Percentiles rank a stretch among this genome's conserved stretches.
Conservation (phyloP, 495 filamentous ascomycete genomes). For the Diplogelasinospora grovesii region DNA sequence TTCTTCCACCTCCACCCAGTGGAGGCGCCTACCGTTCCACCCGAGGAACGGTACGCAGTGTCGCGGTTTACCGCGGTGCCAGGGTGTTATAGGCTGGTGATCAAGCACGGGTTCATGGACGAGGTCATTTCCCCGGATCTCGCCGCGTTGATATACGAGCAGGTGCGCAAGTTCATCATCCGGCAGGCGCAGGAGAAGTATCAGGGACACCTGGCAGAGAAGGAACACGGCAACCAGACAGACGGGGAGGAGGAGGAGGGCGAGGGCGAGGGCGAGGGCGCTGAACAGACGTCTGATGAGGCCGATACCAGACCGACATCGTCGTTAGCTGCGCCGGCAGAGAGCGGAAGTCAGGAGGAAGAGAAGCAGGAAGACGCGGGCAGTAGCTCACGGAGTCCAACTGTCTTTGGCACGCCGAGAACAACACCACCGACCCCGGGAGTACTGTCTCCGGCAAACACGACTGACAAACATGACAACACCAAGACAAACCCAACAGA, state of each 20-base stretch:
- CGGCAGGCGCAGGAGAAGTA: constrained; percentile 23
- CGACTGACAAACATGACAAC: not conserved
- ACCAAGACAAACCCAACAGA: constrained; percentile 5
- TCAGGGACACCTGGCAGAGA: constrained; percentile 1
- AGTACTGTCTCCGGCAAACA: not conserved
- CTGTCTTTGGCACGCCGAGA: too few species aligned
- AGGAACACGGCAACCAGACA: too few species aligned
- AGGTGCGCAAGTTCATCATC: constrained; percentile 49
- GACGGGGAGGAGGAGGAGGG: not conserved
- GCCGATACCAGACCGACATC: not conserved
- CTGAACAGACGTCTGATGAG: not conserved
- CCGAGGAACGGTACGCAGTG: constrained; percentile 35
- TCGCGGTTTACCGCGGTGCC: constrained; percentile 38
- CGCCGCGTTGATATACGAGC: constrained; percentile 50
- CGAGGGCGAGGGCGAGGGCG: constrained; percentile 3
- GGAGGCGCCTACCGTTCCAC: constrained; percentile 41
- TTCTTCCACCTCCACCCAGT: constrained; percentile 60
- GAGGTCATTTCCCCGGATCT: constrained; percentile 57
- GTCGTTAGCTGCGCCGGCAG: not conserved
- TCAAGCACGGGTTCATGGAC: constrained; percentile 67
- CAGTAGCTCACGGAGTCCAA: not conserved
- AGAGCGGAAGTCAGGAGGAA: not conserved
- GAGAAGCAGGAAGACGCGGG: not conserved
- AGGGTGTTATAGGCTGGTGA: constrained; percentile 57
- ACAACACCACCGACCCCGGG: not conserved